Evolutionary conservation across 2,329 filamentous ascomycete genomes (phyloP).

Genomic region (Aureobasidium namibiae): DNA sequence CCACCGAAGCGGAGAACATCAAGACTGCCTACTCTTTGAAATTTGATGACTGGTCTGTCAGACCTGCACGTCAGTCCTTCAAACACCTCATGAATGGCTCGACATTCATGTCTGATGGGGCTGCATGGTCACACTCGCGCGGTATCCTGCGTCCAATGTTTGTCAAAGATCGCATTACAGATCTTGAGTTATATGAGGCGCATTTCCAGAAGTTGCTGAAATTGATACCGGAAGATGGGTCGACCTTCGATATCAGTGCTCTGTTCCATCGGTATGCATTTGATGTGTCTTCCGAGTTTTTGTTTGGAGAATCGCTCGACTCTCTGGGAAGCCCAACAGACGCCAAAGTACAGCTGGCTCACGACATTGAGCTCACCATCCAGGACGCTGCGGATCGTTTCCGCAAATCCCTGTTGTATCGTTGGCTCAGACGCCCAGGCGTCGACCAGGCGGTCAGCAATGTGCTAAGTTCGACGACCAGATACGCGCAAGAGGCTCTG

Average conservation of each 20-base stretch:
- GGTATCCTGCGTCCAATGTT: slow-evolving; percentile 48
- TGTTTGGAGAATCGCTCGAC: slow-evolving; percentile 46
- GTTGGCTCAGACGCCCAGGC: slow-evolving; percentile 10
- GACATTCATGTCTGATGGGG: slow-evolving; percentile 40
- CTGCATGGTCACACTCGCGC: slow-evolving; percentile 28
- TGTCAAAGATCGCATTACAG: slow-evolving; percentile 42
- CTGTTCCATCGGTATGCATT: slow-evolving; percentile 57
- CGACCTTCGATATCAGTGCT: slow-evolving; percentile 51
- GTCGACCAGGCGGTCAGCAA: slow-evolving; percentile 11
- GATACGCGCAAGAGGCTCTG: slow-evolving; percentile 17
- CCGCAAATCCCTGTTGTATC: slow-evolving; percentile 11
- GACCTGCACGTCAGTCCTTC: slow-evolving; percentile 24
- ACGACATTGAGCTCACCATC: slow-evolving; percentile 16
- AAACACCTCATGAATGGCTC: slow-evolving; percentile 33
- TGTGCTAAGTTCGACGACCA: slow-evolving; percentile 9
- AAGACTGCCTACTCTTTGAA: slow-evolving; percentile 38
- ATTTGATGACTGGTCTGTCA: slow-evolving; percentile 40
- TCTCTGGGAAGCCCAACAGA: slow-evolving; percentile 16
- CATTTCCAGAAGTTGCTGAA: slow-evolving; percentile 52
- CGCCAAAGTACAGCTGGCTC: slow-evolving; percentile 13
- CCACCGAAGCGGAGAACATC: slow-evolving; percentile 40
- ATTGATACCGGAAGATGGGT: slow-evolving; percentile 48
- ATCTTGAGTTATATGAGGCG: slow-evolving; percentile 50
- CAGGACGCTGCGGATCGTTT: slow-evolving; percentile 12
- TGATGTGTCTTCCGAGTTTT: slow-evolving; percentile 57